These are phyloP conservation scores for Limtongozyma cylindracea DNA, from an alignment of 805 yeast genomes.

Conservation along the genomic window DNA sequence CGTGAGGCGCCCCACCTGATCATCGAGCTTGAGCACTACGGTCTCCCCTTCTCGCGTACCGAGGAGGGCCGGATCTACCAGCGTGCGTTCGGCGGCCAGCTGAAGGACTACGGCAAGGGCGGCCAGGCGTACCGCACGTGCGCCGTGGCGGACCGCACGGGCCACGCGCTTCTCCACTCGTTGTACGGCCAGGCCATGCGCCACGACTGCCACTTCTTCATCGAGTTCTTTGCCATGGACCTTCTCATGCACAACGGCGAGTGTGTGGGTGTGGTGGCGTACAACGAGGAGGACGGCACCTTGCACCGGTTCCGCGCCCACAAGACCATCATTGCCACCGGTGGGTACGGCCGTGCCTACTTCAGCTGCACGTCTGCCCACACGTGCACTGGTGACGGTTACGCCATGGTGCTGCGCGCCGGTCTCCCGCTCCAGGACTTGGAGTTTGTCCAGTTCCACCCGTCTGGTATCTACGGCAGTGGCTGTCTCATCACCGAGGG, in stretches of 20 bases:
- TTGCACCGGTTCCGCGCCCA: conserved; percentile 94
- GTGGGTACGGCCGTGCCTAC: conserved; percentile 97
- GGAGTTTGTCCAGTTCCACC: conserved; percentile 97
- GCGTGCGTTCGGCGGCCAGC: conserved; percentile 97
- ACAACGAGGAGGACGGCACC: conserved; percentile 97
- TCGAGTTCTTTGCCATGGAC: conserved; percentile 91
- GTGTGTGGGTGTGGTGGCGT: conserved; percentile 92
- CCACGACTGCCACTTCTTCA: conserved; percentile 94
- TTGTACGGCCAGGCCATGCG: conserved; percentile 89
- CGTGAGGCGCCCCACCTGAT: conserved; percentile 92
- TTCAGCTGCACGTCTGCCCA: conserved; percentile 98
- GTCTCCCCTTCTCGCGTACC: conserved; percentile 95
- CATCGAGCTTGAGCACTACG: conserved; percentile 91
- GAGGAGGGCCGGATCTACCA: conserved; percentile 93
- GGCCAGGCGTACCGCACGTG: conserved; percentile 99
- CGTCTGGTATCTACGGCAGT: conserved; percentile 97
- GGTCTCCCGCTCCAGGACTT: conserved; percentile 94
- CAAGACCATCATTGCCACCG: conserved; percentile 91
- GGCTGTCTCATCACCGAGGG: conserved; percentile 99
- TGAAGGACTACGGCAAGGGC: conserved; percentile 88
- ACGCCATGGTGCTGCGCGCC: conserved; percentile 95
- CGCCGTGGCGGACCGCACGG: conserved; percentile 98
- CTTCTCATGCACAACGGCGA: conserved; percentile 85
- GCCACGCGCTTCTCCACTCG: conserved; percentile 90
- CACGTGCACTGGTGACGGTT: conserved; percentile 99